Evolutionary conservation across 2,329 filamentous ascomycete species (phyloP).

Genomic region (Zymoseptoria tritici): DNA sequence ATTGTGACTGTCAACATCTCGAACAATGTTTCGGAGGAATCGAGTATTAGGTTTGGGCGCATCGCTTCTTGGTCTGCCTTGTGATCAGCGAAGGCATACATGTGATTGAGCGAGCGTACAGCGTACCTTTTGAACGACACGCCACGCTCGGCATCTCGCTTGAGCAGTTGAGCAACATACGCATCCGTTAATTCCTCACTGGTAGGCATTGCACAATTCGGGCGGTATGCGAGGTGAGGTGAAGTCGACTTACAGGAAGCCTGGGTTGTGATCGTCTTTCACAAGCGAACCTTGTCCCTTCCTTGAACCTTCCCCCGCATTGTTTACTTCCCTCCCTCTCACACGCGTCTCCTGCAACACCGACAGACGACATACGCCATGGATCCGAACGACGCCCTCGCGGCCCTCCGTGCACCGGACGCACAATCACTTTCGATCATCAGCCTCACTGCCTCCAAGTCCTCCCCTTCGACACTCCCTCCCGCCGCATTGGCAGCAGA

Average conservation of each 20-base stretch:
- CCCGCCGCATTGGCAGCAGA: conserved; percentile 76
- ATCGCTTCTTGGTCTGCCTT: conserved; percentile 14
- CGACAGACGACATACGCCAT: conserved; percentile 6
- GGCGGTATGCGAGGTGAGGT: not conserved
- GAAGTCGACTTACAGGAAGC: not conserved
- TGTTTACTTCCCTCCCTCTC: not conserved
- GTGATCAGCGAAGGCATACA: not conserved
- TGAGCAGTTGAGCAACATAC: conserved; percentile 71
- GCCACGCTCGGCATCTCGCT: conserved; percentile 64
- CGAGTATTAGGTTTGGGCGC: conserved; percentile 83
- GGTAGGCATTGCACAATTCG: not conserved
- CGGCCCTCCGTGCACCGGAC: conserved; percentile 50
- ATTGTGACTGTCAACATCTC: conserved; percentile 84
- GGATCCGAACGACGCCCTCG: conserved; percentile 15
- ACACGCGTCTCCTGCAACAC: not conserved
- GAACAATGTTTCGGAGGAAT: conserved; percentile 81
- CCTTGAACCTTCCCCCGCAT: not conserved
- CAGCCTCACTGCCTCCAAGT: conserved; percentile 36
- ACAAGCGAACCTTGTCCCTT: not conserved
- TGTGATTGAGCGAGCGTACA: conserved; percentile 27
- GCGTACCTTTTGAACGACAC: not conserved
- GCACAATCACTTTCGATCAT: conserved; percentile 51
- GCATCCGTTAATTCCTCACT: conserved; percentile 54
- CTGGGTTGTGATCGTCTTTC: not conserved
- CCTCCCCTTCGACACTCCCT: conserved; percentile 62